Evolutionary conservation across 345 rosid genomes (phyloP).

Genomic region (Ricinus communis): DNA sequence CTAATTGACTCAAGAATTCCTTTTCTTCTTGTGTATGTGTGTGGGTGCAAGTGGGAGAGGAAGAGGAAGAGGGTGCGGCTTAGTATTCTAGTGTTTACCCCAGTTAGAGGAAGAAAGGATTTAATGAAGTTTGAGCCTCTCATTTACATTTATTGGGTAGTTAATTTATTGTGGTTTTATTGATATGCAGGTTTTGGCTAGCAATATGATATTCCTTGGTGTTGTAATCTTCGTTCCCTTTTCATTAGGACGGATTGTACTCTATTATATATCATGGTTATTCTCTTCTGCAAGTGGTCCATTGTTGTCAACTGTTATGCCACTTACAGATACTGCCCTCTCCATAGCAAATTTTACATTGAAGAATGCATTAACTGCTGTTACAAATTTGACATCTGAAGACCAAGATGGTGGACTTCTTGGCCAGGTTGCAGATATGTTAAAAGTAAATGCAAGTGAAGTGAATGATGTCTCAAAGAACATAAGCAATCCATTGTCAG

Average conservation of each 20-base stretch:
- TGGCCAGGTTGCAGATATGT: constrained; percentile 59
- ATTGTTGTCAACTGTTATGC: constrained; percentile 57
- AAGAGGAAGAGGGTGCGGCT: no score
- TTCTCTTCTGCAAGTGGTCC: constrained; percentile 82
- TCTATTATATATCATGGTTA: constrained; percentile 72
- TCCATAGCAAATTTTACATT: constrained; percentile 69
- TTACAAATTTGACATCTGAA: constrained; percentile 73
- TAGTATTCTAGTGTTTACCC: neutral
- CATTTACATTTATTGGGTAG: neutral
- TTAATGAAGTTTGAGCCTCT: neutral
- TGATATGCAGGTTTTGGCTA: constrained; percentile 81
- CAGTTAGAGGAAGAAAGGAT: neutral
- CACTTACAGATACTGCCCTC: constrained; percentile 64
- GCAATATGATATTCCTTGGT: constrained; percentile 99
- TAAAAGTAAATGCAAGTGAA: constrained; percentile 67
- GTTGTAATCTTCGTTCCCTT: constrained; percentile 92
- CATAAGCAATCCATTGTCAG: constrained; percentile 49
- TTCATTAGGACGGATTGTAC: constrained; percentile 76
- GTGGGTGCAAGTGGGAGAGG: no score
- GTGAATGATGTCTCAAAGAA: constrained; percentile 52
- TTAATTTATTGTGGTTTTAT: constrained; percentile 14
- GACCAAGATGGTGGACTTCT: constrained; percentile 55
- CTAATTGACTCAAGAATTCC: neutral
- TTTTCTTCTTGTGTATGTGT: neutral
- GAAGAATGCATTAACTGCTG: constrained; percentile 70